Evolutionary conservation across 257 asterid species (phyloP).

Genomic region (Marsdenia floribunda): DNA sequence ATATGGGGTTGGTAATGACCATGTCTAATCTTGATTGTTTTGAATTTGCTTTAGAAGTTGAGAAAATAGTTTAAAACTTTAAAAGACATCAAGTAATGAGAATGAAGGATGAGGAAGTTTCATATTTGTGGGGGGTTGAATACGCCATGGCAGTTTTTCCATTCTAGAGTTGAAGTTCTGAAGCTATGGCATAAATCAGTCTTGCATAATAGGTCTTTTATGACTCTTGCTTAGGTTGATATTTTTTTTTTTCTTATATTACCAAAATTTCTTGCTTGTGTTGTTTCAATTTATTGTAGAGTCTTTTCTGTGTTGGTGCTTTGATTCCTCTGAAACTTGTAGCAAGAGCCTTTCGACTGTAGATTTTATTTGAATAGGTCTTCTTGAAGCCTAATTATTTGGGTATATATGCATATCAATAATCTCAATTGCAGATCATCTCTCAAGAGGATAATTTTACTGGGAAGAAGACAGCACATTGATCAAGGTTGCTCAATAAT

Average conservation of each 20-base stretch:
- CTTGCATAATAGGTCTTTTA: not conserved
- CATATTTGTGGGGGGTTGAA: not conserved
- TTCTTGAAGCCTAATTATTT: constrained; percentile 1
- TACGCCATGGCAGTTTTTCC: not conserved
- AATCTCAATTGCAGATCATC: constrained; percentile 4
- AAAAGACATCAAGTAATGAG: not conserved
- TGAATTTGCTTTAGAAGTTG: not conserved
- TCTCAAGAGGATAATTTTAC: constrained; percentile 2
- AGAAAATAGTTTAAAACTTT: not conserved
- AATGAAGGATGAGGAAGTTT: not conserved
- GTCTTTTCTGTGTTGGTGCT: not conserved
- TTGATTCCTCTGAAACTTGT: not conserved
- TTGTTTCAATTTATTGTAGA: not conserved
- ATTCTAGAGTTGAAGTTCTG: not conserved
- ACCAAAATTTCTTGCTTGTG: not conserved
- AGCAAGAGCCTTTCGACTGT: not conserved
- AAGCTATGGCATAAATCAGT: not conserved
- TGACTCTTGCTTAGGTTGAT: not conserved
- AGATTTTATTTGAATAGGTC: not conserved
- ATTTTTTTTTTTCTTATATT: not conserved
- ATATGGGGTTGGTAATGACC: constrained; percentile 1
- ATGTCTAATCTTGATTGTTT: not conserved
- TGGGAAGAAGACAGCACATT: not conserved
- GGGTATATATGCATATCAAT: not conserved
- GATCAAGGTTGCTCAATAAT: not conserved